These are phyloP conservation scores for Trichoderma sp. DNA, from an alignment of 2,329 filamentous ascomycete genomes.

Conservation along the genomic window DNA sequence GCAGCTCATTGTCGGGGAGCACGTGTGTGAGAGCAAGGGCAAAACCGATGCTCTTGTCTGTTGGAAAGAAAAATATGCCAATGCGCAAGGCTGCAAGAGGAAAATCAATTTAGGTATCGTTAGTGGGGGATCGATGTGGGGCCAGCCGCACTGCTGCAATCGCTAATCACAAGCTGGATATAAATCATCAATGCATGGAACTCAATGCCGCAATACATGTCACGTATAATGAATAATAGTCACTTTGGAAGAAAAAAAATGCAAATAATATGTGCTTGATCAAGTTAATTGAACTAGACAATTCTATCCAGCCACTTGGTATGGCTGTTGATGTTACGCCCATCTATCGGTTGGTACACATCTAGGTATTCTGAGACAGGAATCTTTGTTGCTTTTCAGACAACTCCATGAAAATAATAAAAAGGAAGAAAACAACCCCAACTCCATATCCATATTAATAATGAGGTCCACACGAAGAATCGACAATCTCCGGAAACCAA, in stretches of 20 bases:
- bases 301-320: not conserved
- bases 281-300: not conserved
- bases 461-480: not conserved
- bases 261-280: not conserved
- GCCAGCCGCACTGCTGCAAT: not conserved
- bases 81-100: slow-evolving; percentile 4
- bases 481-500: not conserved
- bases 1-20: slow-evolving; percentile 42
- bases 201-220: not conserved
- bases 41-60: not conserved
- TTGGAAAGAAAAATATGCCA: not conserved
- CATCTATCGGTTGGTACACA: not conserved
- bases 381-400: not conserved
- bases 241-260: not conserved
- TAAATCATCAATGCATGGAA: not conserved
- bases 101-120: slow-evolving; percentile 3
- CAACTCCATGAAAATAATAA: not conserved
- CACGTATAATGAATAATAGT: too few species aligned
- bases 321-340: not conserved
- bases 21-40: not conserved
- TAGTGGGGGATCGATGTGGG: slow-evolving; percentile 5
- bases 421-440: not conserved
- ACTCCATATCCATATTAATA: slow-evolving; percentile 4
- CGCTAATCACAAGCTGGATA: not conserved
- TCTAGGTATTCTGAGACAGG: slow-evolving; percentile 2